These are phyloP conservation scores for Conoideocrella luteorostrata DNA, from an alignment of 2,329 filamentous ascomycete genomes.

Conservation along the genomic window DNA sequence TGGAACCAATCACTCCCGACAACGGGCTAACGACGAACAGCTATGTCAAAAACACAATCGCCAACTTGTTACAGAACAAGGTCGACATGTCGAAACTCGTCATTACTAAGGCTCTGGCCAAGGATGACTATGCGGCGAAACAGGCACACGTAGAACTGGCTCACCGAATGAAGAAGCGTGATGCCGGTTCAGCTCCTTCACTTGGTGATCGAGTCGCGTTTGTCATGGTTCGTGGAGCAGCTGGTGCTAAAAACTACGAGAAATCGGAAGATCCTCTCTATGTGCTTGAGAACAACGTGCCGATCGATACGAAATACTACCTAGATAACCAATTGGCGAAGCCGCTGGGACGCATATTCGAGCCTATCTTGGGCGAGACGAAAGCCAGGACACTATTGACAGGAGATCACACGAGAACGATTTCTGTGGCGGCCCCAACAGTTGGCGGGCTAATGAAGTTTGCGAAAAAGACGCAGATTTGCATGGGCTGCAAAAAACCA, in stretches of 20 bases:
- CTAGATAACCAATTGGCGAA: constrained; percentile 97
- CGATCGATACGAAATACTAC: constrained; percentile 98
- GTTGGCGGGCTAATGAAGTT: constrained; percentile 98
- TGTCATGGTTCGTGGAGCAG: constrained; percentile 89
- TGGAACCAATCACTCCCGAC: too few relatives aligned
- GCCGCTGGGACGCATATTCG: constrained; percentile 90
- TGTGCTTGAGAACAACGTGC: constrained; percentile 94
- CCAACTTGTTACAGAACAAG: constrained; percentile 93
- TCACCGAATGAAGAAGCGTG: constrained; percentile 93
- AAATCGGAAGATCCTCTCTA: constrained; percentile 96
- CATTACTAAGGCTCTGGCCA: constrained; percentile 94
- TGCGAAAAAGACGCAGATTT: constrained; percentile 93
- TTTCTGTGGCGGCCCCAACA: constrained; percentile 84
- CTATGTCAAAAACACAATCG: constrained; percentile 94
- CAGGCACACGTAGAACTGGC: constrained; percentile 95
- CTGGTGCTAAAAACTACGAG: constrained; percentile 90
- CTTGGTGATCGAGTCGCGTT: constrained; percentile 97
- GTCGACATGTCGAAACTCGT: constrained; percentile 98
- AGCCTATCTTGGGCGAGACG: constrained; percentile 91
- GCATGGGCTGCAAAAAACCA: constrained; percentile 98
- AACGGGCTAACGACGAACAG: constrained; percentile 37
- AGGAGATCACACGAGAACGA: constrained; percentile 90
- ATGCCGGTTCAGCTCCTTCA: constrained; percentile 85
- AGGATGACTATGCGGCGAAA: constrained; percentile 82
- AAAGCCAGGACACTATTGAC: constrained; percentile 81